These are phyloP conservation scores for Kodamaea jinghongensis DNA, from an alignment of 805 yeast species.

Conservation along the genomic window DNA sequence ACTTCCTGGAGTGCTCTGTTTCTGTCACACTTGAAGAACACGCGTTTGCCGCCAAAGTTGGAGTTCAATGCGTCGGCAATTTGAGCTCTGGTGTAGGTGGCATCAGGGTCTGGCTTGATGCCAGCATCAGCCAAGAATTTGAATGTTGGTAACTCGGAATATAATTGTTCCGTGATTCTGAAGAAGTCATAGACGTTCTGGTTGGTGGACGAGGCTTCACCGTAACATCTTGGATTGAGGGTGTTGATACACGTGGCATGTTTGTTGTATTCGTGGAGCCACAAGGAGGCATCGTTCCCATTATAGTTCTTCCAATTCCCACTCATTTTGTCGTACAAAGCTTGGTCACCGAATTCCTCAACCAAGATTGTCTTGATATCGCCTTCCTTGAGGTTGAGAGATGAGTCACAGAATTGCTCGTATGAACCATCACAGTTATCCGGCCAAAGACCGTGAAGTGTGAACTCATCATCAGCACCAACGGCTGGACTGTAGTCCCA, in stretches of 20 bases:
- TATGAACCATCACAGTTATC: slow-evolving; percentile 83
- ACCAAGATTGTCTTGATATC: slow-evolving; percentile 37
- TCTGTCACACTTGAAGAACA: slow-evolving; percentile 59
- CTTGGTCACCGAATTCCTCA: slow-evolving; percentile 43
- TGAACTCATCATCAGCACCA: slow-evolving; percentile 70
- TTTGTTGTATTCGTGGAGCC: slow-evolving; percentile 93
- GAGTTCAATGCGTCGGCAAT: slow-evolving; percentile 51
- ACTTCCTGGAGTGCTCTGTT: slow-evolving; percentile 33
- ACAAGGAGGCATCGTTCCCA: slow-evolving; percentile 64
- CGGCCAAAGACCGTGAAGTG: slow-evolving; percentile 88
- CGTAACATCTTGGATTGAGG: slow-evolving; percentile 69
- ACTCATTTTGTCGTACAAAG: slow-evolving; percentile 56
- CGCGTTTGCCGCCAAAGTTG: slow-evolving; percentile 52
- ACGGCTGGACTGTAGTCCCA: slow-evolving; percentile 82
- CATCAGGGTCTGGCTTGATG: slow-evolving; percentile 59
- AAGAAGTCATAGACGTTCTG: slow-evolving; percentile 68
- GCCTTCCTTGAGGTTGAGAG: slow-evolving; percentile 32
- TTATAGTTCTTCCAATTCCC: slow-evolving; percentile 70
- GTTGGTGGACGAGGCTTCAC: slow-evolving; percentile 23
- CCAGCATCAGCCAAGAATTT: slow-evolving; percentile 65
- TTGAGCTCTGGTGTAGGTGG: slow-evolving; percentile 56
- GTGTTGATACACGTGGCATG: slow-evolving; percentile 93
- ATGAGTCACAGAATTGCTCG: slow-evolving; percentile 71
- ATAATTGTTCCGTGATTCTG: slow-evolving; percentile 56
- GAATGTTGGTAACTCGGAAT: slow-evolving; percentile 61